Conservation (phyloP, 2,329 filamentous ascomycete genomes). For the Diaporthe aspalathi region DNA sequence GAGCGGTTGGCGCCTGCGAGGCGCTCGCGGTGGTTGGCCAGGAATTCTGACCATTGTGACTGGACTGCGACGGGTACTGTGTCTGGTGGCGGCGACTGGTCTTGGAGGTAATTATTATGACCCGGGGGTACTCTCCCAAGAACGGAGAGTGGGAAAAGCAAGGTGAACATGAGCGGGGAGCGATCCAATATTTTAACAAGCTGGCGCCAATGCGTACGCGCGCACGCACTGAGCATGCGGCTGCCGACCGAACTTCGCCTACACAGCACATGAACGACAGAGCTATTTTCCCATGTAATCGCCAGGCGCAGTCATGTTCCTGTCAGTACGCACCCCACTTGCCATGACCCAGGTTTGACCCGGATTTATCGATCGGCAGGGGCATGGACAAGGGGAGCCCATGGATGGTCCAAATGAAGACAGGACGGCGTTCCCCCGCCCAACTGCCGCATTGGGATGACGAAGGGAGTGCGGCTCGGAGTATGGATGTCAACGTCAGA, state of each 20-base stretch:
- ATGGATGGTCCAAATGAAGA: conserved; percentile 21
- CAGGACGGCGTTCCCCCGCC: conserved; percentile 24
- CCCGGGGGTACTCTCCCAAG: conserved; percentile 22
- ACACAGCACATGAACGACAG: conserved; percentile 2
- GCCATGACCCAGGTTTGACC: neutral
- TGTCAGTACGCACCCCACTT: conserved; percentile 23
- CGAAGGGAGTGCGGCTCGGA: conserved; percentile 28
- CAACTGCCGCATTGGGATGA: conserved; percentile 19
- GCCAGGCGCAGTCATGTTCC: neutral
- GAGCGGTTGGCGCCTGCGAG: conserved; percentile 13
- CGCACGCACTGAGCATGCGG: neutral
- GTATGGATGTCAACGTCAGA: conserved; percentile 25
- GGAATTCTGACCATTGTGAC: conserved; percentile 27
- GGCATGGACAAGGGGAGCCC: conserved; percentile 1
- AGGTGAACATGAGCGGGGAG: conserved; percentile 4
- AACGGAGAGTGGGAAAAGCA: neutral
- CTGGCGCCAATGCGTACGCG: neutral
- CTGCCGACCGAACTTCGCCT: conserved; percentile 15
- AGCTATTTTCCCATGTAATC: conserved; percentile 26
- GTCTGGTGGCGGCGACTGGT: conserved; percentile 21
- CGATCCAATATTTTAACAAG: conserved; percentile 23
- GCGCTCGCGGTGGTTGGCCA: conserved; percentile 6
- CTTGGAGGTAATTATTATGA: neutral
- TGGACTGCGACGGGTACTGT: neutral
- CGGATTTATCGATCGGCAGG: conserved; percentile 29